A percentile compares a stretch with the other conserved stretches of the same genome.
Conservation (phyloP, 306 rosid species). For the Trifolium fragiferum region DNA sequence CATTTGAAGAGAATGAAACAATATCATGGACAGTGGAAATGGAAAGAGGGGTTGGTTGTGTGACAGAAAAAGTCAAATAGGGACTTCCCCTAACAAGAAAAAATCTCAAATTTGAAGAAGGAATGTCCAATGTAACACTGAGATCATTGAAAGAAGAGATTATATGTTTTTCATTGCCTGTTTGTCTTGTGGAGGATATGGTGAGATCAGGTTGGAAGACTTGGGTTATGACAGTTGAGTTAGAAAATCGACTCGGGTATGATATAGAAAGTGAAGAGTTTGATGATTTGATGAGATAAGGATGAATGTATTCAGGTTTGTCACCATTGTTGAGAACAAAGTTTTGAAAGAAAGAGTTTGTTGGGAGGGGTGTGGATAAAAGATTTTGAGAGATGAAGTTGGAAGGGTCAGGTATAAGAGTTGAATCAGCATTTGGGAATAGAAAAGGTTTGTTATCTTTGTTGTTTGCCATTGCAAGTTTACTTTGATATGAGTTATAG, state of each 20-base stretch:
- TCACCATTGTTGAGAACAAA: not conserved
- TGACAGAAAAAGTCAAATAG: constrained; percentile 30
- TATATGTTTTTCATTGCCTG: constrained; percentile 51
- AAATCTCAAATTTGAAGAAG: constrained; percentile 67
- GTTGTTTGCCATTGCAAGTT: not conserved
- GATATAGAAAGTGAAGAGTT: constrained; percentile 46
- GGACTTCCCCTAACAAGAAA: constrained; percentile 90
- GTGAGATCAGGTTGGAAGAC: constrained; percentile 71
- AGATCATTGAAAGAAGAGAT: constrained; percentile 72
- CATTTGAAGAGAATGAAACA: constrained; percentile 55
- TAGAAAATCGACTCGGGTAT: constrained; percentile 62
- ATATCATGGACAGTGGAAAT: constrained; percentile 70
- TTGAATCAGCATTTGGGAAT: not conserved
- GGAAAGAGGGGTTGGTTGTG: constrained; percentile 51
- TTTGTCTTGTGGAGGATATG: constrained; percentile 47
- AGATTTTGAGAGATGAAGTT: not conserved
- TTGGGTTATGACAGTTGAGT: constrained; percentile 55
- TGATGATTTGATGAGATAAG: not conserved
- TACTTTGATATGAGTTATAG: too few species aligned
- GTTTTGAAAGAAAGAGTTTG: constrained; percentile 8
- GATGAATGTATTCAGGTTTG: constrained; percentile 1
- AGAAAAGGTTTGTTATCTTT: not conserved
- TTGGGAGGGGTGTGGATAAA: not conserved
- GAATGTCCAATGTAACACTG: constrained; percentile 73
- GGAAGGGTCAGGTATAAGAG: not conserved